Evolutionary conservation across 2,329 filamentous ascomycete species (phyloP), one percentile per base, ranked within the genome.

Genomic region (Aspergillus awamori): DNA sequence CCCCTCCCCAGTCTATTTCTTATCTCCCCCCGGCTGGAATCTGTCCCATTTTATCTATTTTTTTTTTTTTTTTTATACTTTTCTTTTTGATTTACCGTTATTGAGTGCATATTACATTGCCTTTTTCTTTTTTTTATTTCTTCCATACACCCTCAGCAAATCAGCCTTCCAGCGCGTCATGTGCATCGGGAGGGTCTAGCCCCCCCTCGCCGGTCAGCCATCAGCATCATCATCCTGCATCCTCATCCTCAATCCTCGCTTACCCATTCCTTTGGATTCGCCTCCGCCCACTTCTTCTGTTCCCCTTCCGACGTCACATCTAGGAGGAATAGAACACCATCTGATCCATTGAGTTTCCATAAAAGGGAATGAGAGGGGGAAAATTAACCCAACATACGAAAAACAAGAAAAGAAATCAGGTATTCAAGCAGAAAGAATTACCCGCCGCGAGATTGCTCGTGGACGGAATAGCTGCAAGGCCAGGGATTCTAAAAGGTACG

Each of bases 121-220:
- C 47, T 51, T 30, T 51, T 17, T 10, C 15, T 30, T 51, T 26
- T 28, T n/a, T 17, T 2, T 20, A 20, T 20, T 20, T 20, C 20
- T 20, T 20, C 20, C 20, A 2, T 20, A 20, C 20, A 20, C 20
- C 20, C 20, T 20, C 20, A 20, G 20, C 10, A 15, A 53, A n/a
- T 36, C 57, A 41, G 20, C 48, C 33, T 55, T 36, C n/a, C 53
- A 64, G 65, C 66, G 70, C 53, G 68, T 68, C 69, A 72, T 72
- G 71, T 72, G 70, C 65, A 67, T 68, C 63, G 65, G 67, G 70
- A 72, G 68, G 70, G 71, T 72, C 70, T 73, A 70, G 67, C 69
- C 70, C 55, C 59, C 24, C 55, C 39, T 36, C 39, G 15, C 39
- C 39, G 24, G 53, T 36, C 53, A 56, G 39, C 53, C 53, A 56